Conservation (phyloP, 805 yeast species). For the Suhomyces canberraensis region DNA sequence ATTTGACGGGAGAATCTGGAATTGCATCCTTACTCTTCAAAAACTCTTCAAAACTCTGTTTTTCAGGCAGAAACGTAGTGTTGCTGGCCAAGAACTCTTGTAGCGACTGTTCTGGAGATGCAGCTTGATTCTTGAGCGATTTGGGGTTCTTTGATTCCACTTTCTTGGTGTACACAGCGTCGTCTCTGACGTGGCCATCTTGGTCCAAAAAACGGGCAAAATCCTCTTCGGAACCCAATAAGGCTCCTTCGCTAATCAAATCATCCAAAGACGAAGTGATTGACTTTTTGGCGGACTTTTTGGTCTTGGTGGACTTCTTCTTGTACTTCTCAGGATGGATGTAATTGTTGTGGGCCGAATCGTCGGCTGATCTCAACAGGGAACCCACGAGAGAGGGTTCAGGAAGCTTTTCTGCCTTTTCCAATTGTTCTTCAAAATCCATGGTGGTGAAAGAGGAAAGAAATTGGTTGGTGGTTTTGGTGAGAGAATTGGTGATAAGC, state of each 20-base stretch:
- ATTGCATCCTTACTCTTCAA: slow-evolving; percentile 2
- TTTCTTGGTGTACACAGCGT: slow-evolving; percentile 38
- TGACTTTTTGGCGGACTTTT: slow-evolving; percentile 12
- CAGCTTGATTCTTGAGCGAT: neutral
- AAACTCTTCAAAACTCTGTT: slow-evolving; percentile 5
- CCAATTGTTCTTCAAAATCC: slow-evolving; percentile 54
- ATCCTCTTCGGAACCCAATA: slow-evolving; percentile 49
- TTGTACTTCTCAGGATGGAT: slow-evolving; percentile 43
- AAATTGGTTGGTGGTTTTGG: too few relatives aligned
- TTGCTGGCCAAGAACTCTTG: slow-evolving; percentile 5
- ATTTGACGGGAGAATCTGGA: slow-evolving; percentile 2
- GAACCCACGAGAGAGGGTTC: slow-evolving; percentile 55
- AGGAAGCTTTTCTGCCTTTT: slow-evolving; percentile 46
- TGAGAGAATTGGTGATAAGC: too few relatives aligned
- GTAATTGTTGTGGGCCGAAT: slow-evolving; percentile 42
- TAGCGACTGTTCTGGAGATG: slow-evolving; percentile 1
- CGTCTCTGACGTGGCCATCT: slow-evolving; percentile 51
- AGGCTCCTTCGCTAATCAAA: slow-evolving; percentile 44
- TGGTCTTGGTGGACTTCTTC: slow-evolving; percentile 9
- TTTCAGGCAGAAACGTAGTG: slow-evolving; percentile 1
- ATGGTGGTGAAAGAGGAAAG: too few relatives aligned
- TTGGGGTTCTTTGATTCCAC: neutral
- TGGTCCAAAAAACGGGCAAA: slow-evolving; percentile 52
- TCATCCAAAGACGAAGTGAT: slow-evolving; percentile 57
- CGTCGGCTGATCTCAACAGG: slow-evolving; percentile 47